These are phyloP conservation scores for Ophiostoma pallidulum DNA, from an alignment of 2,329 filamentous ascomycete species.

Conservation along the genomic window DNA sequence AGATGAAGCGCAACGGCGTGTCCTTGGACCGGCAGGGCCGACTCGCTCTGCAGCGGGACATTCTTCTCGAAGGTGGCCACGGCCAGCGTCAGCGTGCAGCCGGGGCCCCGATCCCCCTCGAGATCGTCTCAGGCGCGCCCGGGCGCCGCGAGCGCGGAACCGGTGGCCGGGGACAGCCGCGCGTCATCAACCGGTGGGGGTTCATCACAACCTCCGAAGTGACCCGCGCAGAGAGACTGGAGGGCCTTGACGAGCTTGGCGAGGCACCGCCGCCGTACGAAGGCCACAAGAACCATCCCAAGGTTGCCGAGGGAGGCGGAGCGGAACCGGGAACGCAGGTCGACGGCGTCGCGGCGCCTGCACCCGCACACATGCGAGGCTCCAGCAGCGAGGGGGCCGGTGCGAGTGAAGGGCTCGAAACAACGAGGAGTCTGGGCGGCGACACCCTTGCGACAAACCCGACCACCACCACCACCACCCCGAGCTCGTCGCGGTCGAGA, in stretches of 20 bases:
- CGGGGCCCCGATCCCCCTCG: too few species aligned
- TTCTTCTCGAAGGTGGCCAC: constrained; percentile 4
- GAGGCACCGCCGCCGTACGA: constrained; percentile 22
- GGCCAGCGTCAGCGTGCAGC: not conserved
- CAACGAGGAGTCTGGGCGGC: not conserved
- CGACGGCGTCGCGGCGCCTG: not conserved
- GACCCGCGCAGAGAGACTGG: constrained; percentile 3
- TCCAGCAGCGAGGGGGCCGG: too few species aligned
- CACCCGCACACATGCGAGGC: not conserved
- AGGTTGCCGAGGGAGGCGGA: not conserved
- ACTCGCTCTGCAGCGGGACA: constrained; percentile 10
- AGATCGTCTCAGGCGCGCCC: too few species aligned
- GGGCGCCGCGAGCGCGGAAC: not conserved
- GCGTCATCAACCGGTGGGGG: constrained; percentile 14
- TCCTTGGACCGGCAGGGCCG: constrained; percentile 12
- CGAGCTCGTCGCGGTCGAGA: not conserved
- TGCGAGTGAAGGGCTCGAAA: not conserved
- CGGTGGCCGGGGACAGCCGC: not conserved
- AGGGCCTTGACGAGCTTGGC: constrained; percentile 21
- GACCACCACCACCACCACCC: not conserved
- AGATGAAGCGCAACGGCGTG: not conserved
- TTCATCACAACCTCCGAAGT: constrained; percentile 2
- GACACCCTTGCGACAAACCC: not conserved
- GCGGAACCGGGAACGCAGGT: not conserved
- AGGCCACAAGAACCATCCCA: not conserved